These are phyloP conservation scores for Baorangia bicolor DNA, from an alignment of 768 basidiomycete genomes.

Conservation along the genomic window DNA sequence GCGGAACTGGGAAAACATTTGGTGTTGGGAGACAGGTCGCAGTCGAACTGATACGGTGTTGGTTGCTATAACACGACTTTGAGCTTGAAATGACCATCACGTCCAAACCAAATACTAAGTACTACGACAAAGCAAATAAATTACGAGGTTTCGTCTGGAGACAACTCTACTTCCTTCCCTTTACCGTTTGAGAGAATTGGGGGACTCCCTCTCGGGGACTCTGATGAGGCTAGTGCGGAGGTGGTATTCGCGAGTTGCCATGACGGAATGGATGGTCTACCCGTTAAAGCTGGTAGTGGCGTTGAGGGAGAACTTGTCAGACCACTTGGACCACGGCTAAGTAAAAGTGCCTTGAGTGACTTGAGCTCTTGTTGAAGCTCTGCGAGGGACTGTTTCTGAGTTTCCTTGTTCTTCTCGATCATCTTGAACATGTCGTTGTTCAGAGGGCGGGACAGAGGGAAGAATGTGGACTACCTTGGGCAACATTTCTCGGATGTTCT, in stretches of 20 bases:
- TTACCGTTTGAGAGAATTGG: constrained; percentile 43
- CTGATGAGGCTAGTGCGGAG: constrained; percentile 20
- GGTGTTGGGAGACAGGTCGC: not conserved
- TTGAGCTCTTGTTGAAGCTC: constrained; percentile 95
- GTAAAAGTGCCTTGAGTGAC: constrained; percentile 85
- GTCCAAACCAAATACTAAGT: constrained; percentile 3
- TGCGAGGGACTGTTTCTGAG: constrained; percentile 75
- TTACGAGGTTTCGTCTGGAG: constrained; percentile 18
- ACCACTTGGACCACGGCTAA: constrained; percentile 62
- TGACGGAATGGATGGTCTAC: constrained; percentile 77
- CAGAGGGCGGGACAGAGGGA: not conserved
- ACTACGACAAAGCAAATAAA: constrained; percentile 7
- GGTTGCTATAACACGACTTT: not conserved
- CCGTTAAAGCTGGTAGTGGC: constrained; percentile 49
- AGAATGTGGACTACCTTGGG: constrained; percentile 65
- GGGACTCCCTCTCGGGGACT: constrained; percentile 7
- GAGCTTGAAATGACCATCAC: not conserved
- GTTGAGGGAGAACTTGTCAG: constrained; percentile 48
- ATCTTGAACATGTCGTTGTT: constrained; percentile 51
- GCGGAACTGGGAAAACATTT: constrained; percentile 75
- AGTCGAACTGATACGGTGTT: not conserved
- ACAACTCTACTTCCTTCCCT: constrained; percentile 52
- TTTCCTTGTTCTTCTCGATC: constrained; percentile 90
- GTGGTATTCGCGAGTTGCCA: constrained; percentile 75
- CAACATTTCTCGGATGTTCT: constrained; percentile 85